phyloP scores from a whole-genome alignment of 2,329 filamentous ascomycete genomes.

The Peltaster fructicola region DNA sequence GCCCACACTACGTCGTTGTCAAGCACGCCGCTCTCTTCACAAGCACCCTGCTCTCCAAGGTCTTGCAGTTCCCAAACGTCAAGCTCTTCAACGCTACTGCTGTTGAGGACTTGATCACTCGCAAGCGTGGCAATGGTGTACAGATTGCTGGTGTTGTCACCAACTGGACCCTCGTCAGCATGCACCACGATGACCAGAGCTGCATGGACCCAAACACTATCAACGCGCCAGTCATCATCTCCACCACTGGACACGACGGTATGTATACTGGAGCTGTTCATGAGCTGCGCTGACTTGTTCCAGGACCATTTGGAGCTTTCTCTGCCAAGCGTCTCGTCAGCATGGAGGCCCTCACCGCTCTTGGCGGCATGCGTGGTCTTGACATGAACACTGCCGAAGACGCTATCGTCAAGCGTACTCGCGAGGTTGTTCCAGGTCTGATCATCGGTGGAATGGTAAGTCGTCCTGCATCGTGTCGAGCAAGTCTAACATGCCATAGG shows the following conservation, averaged over 20 bases:
- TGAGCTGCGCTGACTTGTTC: slow-evolving; percentile 1
- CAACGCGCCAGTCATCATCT: slow-evolving; percentile 77
- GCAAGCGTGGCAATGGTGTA: slow-evolving; percentile 38
- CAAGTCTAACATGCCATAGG: no score
- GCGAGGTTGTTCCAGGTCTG: slow-evolving; percentile 71
- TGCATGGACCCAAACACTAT: slow-evolving; percentile 98
- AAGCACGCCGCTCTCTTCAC: slow-evolving; percentile 91
- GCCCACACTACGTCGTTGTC: slow-evolving; percentile 61
- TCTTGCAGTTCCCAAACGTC: slow-evolving; percentile 71
- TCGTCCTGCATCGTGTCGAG: no score
- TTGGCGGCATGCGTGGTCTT: slow-evolving; percentile 81
- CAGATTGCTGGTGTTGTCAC: slow-evolving; percentile 79
- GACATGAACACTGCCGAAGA: slow-evolving; percentile 89
- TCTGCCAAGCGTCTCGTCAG: slow-evolving; percentile 76
- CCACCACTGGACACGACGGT: slow-evolving; percentile 78
- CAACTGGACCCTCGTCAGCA: slow-evolving; percentile 84
- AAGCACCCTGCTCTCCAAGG: slow-evolving; percentile 66
- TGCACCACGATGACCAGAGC: slow-evolving; percentile 39
- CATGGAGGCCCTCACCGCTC: slow-evolving; percentile 67
- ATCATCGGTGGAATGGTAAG: slow-evolving; percentile 97
- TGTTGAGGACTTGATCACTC: slow-evolving; percentile 84
- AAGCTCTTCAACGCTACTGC: slow-evolving; percentile 93
- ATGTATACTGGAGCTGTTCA: slow-evolving; percentile 3
- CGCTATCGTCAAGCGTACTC: slow-evolving; percentile 80
- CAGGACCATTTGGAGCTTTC: slow-evolving; percentile 70